phyloP scores from a whole-genome alignment of 2,329 filamentous ascomycete species.

The Nigrospora sphaerica region DNA sequence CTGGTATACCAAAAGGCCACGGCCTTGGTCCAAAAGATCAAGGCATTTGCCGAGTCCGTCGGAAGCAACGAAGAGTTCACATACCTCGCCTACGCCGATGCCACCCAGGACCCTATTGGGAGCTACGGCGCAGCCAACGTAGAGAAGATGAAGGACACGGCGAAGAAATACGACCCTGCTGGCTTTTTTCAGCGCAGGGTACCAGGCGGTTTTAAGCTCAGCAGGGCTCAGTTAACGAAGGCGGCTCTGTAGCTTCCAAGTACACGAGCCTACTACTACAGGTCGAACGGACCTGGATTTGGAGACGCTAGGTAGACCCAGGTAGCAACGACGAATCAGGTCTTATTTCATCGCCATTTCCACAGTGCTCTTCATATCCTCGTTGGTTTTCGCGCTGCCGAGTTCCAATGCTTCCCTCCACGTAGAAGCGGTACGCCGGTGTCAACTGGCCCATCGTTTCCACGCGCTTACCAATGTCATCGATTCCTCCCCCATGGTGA shows the following conservation, averaged over 20 bases:
- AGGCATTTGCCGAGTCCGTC: constrained; percentile 9
- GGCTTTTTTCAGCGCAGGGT: constrained; percentile 17
- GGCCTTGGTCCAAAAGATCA: constrained; percentile 18
- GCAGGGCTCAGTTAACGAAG: neutral
- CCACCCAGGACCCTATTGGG: constrained; percentile 19
- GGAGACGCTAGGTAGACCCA: no score
- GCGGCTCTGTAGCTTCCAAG: neutral
- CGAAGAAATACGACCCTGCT: constrained; percentile 27
- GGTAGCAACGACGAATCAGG: no score
- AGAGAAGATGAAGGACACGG: constrained; percentile 17
- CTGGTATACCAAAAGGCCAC: constrained; percentile 22
- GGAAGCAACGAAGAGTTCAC: constrained; percentile 18
- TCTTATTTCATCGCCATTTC: no score
- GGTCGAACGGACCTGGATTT: no score
- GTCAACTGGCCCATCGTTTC: no score
- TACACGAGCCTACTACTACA: neutral
- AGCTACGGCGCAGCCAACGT: constrained; percentile 26
- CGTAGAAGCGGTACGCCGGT: no score
- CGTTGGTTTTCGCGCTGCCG: no score
- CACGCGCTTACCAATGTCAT: no score
- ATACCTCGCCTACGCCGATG: constrained; percentile 29
- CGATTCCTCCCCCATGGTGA: no score
- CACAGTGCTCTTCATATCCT: no score
- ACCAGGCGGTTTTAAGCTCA: neutral
- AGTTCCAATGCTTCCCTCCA: no score